Base-by-base conservation (phyloP, 805 yeast species). In the Saccharomycopsis sp. region DNA sequence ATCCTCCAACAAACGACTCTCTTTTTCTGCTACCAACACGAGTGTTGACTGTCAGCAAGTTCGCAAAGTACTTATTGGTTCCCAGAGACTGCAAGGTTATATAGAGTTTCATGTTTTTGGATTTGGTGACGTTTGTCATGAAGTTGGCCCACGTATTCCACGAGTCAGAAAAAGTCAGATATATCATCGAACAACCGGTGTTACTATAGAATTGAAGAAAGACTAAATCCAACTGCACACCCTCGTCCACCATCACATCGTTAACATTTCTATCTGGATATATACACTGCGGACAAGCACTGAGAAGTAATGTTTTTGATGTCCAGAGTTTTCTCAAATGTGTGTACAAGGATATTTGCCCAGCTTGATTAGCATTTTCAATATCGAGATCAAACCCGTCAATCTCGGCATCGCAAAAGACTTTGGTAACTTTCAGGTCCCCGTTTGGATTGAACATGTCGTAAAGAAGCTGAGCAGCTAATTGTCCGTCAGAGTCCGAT, bases 401-500 rank as follows among this genome's bases (percentile, higher is more conserved):
- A 18, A 61, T 34, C 24, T 55, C 52, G 9, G 50, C 59, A 21
- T 58, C 59, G 40, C 73, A 76, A 50, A 60, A 60, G 4, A 48
- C 50, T 29, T 58, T 60, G 5, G 47, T 47, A 15, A 58, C 61
- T 18, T 52, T 41, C 3, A 51, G 16, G 44, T 89, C 91, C 58
- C 61, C 81, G 58, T 83, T 40, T 15, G 57, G 55, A 34, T 57
- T 55, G 65, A 87, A 81, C 54, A 80, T 80, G 62, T 83, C 74
- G 79, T 88, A 86, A 48, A 85, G 67, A 51, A 83, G 71, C 29
- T 73, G 76, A 5, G 87, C 91, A 64, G 82, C 83, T 1, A 67
- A 67, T 64, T 79, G 81, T 51, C 89, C 97, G 68, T 89, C 92
- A 62, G 83, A 74, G 67, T 90, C 96, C 60, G 82, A 78, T 64